Base-by-base conservation (phyloP, 768 basidiomycete species). In the Xerocomus potaroensis region DNA sequence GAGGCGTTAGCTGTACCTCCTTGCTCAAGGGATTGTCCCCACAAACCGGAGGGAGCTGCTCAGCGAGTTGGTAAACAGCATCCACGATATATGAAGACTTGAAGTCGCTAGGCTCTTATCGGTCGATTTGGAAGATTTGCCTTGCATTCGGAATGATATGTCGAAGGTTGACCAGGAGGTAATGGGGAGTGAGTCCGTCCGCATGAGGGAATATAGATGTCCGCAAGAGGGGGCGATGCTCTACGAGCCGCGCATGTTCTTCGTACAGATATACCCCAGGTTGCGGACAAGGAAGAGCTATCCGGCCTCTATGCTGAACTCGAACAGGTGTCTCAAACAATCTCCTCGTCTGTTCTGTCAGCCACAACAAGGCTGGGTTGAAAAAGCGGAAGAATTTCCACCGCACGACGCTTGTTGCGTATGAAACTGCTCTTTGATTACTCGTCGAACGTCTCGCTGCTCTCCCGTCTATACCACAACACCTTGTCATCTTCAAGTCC, bases 71-170 rank as follows among this genome's bases (percentile, higher is more conserved):
- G 33, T 76, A 73, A 7, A 98, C 83, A 7, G 81, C 72, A 48
- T 89, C 84, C 51, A 97, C 79, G 55, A 97, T 87, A 55, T 95
- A 88, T 0, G 77, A 75, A 0, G 96, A 96, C 26, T 88, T 83
- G 19, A 99, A 79, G 63, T 99, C 94, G 58, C 84, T 91, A 0
- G 94, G 90, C 59, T 96, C 91, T 48, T 95, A 81, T 22, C 81
- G 76, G 68, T 98, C 94, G 60, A 99, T 91, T 54, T 94, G 91
- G 83, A 98, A 98, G 60, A 97, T 94, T 57, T 98, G 95, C 10
- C 80, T 77, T 0, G 94, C 88, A 61, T 98, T 98, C 60, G 96
- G 93, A 35, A 97, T 83, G 58, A 98, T 92, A 42, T 95, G 96
- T 23, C 84, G 80, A 5, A 98, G 79, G 62, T 98, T 97, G 71